Percentiles rank a stretch among this genome's conserved stretches.
Conservation (phyloP, 129 eudicot species). For the Flaveria linearis region DNA sequence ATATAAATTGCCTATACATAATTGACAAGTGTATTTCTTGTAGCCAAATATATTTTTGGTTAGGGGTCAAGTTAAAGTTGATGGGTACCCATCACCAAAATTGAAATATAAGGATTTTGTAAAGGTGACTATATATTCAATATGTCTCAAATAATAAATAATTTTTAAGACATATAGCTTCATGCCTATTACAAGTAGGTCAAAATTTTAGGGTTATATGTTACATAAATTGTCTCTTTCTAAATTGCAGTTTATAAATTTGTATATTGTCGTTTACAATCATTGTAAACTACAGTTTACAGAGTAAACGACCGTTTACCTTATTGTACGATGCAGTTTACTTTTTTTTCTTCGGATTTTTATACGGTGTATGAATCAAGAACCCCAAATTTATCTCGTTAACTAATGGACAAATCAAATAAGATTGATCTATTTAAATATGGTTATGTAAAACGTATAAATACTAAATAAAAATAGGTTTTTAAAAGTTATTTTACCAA, state of each 20-base stretch:
- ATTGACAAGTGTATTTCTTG: conserved; percentile 36
- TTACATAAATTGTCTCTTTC: no score
- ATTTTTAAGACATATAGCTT: not conserved
- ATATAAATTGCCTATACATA: not conserved
- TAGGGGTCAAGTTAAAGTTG: conserved; percentile 37
- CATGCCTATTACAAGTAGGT: not conserved
- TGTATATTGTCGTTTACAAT: no score
- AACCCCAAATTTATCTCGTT: not conserved
- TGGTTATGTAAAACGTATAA: not conserved
- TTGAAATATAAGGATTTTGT: conserved; percentile 6
- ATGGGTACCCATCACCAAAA: conserved; percentile 26
- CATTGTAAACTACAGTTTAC: no score
- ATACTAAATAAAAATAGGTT: not conserved
- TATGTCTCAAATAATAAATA: not conserved
- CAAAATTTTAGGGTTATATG: no score
- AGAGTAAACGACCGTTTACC: no score
- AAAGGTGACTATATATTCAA: conserved; percentile 3
- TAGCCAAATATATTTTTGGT: conserved; percentile 33
- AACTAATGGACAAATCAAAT: not conserved
- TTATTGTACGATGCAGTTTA: no score
- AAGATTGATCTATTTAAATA: not conserved
- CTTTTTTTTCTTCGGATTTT: no score
- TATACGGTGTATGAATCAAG: no score
- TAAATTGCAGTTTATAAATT: no score
- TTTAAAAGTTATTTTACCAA: no score